Base-by-base conservation (phyloP, 2,329 filamentous ascomycete genomes). In the Penicillium nordicum region DNA sequence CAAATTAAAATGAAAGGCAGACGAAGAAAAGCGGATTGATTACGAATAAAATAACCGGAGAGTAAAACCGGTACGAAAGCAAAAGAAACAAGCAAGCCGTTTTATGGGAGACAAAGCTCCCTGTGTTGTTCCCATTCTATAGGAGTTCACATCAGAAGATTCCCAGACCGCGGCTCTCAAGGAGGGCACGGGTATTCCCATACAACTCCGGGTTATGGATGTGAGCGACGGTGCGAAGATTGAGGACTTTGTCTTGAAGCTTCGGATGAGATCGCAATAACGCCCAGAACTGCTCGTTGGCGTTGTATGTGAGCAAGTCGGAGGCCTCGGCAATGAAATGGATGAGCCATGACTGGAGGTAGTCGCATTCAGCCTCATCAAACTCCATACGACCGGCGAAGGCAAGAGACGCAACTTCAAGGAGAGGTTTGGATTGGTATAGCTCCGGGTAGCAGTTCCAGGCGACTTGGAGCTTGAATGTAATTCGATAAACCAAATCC, bases 391-490 rank as follows among this genome's bases (percentile, higher is more conserved):
- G 4, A 8, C 38, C 14, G 2, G 32, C 27, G n/a, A 55, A 63
- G 1, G 40, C 55, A 21, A 56, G 14, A 0, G 2, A 9, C 4
- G 55, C 38, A 11, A 63, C 34, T 3, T 54, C 42, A 1, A 66
- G 50, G 1, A 67, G 11, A 0, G 58, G 53, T 4, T 44, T 41
- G 21, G 62, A 50, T 16, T 63, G 62, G 11, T 32, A 49, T 2
- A 63, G 16, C 4, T 59, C 60, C 0, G 55, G 53, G 37, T 64
- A 66, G 0, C 55, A 63, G 16, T 67, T 67, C 65, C 65, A 67
- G 12, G 58, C 53, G 4, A 57, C 50, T 30, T 66, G 63, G 1
- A 67, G 53, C 34, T 67, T 66, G 23, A 53, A 29, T 0, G 61
- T 40, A 10, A 59, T 57, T 10, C 51, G 18, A 0, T 42, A 50